These are phyloP conservation scores for Atractiella rhizophila DNA, from an alignment of 768 basidiomycete genomes.

Conservation along the genomic window DNA sequence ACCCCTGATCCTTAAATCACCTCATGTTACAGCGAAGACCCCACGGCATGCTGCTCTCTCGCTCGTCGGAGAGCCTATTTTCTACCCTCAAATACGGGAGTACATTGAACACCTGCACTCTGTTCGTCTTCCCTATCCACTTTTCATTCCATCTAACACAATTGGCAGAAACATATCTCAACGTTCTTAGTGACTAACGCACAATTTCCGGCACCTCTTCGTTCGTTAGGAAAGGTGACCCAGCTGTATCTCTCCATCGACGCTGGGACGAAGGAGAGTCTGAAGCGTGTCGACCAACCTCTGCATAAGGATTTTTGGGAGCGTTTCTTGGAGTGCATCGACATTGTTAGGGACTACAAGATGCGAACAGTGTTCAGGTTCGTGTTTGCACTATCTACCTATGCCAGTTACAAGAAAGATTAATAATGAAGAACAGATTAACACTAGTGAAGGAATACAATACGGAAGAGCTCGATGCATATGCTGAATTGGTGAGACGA, in stretches of 20 bases:
- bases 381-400: too few species aligned
- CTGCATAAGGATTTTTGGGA: background rate
- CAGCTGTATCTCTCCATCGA: background rate
- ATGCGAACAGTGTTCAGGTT: background rate
- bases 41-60: background rate
- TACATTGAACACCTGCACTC: background rate
- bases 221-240: background rate
- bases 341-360: background rate
- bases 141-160: background rate
- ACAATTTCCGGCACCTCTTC: background rate
- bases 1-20: too few species aligned
- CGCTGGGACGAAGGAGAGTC: background rate
- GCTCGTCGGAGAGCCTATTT: background rate
- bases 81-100: background rate
- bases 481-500: background rate
- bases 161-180: background rate
- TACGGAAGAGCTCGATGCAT: background rate
- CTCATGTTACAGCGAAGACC: too few species aligned
- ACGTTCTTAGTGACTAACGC: background rate
- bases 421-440: too few species aligned
- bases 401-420: too few species aligned
- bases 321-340: background rate
- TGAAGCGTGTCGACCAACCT: background rate
- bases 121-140: background rate
- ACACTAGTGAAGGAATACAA: background rate